Evolutionary conservation across 2,329 filamentous ascomycete species (phyloP).

Genomic region (Neofusicoccum sp.): DNA sequence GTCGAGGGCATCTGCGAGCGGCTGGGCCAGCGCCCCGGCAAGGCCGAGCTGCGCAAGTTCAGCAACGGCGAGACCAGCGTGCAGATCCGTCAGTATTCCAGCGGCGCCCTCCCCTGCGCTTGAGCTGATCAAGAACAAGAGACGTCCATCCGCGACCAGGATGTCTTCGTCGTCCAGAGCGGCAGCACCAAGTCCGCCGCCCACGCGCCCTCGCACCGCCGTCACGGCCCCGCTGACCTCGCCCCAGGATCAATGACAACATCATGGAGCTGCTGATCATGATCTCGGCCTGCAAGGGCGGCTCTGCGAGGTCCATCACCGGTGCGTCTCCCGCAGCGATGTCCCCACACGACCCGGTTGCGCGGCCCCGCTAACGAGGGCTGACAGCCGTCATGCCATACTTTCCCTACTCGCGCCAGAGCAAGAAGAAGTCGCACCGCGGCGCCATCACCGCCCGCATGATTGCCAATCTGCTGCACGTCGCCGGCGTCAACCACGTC

Average conservation of each 20-base stretch:
- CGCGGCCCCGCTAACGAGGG: constrained; percentile 19
- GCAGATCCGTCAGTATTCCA: constrained; percentile 54
- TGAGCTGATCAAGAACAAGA: constrained; percentile 32
- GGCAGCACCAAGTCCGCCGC: constrained; percentile 69
- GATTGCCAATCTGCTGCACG: constrained; percentile 89
- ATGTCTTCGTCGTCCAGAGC: constrained; percentile 98
- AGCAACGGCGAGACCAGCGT: constrained; percentile 70
- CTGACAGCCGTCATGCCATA: constrained; percentile 77
- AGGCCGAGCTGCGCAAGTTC: constrained; percentile 64
- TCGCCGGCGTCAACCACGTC: constrained; percentile 95
- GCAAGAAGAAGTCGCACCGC: constrained; percentile 97
- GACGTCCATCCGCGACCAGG: constrained; percentile 84
- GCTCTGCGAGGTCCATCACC: constrained; percentile 93
- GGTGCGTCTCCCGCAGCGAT: constrained; percentile 57
- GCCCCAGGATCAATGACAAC: constrained; percentile 80
- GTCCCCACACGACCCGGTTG: constrained; percentile 15
- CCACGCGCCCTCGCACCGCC: constrained; percentile 4
- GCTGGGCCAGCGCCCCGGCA: constrained; percentile 59
- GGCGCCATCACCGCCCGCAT: constrained; percentile 96
- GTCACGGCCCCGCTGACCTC: constrained; percentile 23
- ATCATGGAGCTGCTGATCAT: constrained; percentile 99
- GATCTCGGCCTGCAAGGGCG: constrained; percentile 97
- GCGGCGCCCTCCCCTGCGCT: constrained; percentile 2
- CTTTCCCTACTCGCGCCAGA: constrained; percentile 98
- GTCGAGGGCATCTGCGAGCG: constrained; percentile 66